phyloP scores from a whole-genome alignment of 345 rosid species.

The Populus tremula region DNA sequence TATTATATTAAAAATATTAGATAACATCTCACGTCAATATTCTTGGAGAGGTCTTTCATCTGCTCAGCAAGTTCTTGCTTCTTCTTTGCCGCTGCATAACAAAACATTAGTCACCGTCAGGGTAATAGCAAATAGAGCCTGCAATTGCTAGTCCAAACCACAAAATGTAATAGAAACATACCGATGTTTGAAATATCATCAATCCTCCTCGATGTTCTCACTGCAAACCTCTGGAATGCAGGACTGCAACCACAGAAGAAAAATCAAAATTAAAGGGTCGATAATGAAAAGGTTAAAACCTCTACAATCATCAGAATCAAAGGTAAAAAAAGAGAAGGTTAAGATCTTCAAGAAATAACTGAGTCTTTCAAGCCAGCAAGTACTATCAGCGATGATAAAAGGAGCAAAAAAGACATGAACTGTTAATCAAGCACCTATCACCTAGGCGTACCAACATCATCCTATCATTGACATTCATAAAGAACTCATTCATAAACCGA shows the following conservation, averaged over 20 bases:
- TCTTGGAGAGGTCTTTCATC: conserved; percentile 51
- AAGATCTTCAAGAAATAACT: not conserved
- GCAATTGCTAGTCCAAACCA: not conserved
- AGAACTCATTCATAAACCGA: not conserved
- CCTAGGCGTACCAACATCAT: not conserved
- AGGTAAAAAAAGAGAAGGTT: not conserved
- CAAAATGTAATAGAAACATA: conserved; percentile 13
- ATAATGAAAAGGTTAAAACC: not conserved
- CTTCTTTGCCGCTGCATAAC: conserved; percentile 50
- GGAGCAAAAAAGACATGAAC: not conserved
- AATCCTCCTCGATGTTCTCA: conserved; percentile 66
- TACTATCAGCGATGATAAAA: too few relatives aligned
- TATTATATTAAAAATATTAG: not conserved
- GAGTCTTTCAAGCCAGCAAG: not conserved
- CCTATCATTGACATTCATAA: not conserved
- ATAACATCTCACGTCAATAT: conserved; percentile 33
- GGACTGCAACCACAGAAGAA: conserved; percentile 39
- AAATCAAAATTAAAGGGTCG: not conserved
- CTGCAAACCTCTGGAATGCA: conserved; percentile 88
- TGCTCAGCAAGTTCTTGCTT: conserved; percentile 55
- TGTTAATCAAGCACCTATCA: not conserved
- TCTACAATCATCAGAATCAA: not conserved
- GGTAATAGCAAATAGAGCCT: not conserved
- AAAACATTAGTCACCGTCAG: not conserved
- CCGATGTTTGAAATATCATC: conserved; percentile 62